Evolutionary conservation across 305 asterid genomes (phyloP).

Genomic region (Plantago rigida): DNA sequence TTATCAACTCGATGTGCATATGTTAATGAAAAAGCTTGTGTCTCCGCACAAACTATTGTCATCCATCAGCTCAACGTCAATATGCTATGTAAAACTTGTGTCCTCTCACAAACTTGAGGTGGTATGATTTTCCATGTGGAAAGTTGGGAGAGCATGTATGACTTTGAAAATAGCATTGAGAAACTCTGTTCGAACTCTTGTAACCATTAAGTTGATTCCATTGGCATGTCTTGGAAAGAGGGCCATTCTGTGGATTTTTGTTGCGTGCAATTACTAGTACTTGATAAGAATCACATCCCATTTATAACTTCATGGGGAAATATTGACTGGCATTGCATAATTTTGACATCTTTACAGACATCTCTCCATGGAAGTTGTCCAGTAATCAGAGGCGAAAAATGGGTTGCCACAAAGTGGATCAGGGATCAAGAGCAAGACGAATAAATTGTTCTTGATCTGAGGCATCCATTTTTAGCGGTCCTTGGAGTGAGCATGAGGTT

Average conservation of each 20-base stretch:
- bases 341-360: slow-evolving; percentile 33
- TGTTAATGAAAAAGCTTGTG: too few relatives aligned
- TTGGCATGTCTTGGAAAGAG: not conserved
- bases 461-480: slow-evolving; percentile 21
- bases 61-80: too few relatives aligned
- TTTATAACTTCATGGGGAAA: not conserved
- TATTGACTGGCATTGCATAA: slow-evolving; percentile 18
- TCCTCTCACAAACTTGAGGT: too few relatives aligned
- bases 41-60: too few relatives aligned
- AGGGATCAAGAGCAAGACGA: slow-evolving; percentile 58
- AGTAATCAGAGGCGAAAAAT: slow-evolving; percentile 76
- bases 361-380: slow-evolving; percentile 97
- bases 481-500: slow-evolving; percentile 6
- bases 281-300: not conserved
- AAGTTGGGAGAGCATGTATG: too few relatives aligned
- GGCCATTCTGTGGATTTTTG: too few relatives aligned
- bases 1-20: too few relatives aligned
- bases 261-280: not conserved
- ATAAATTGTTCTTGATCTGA: not conserved
- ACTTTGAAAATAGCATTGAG: too few relatives aligned
- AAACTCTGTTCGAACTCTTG: too few relatives aligned
- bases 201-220: not conserved
- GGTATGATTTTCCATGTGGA: too few relatives aligned
- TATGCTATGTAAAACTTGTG: too few relatives aligned
- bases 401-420: slow-evolving; percentile 99